Evolutionary conservation across 2,329 filamentous ascomycete species (phyloP).

Genomic region (Monilinia laxa): DNA sequence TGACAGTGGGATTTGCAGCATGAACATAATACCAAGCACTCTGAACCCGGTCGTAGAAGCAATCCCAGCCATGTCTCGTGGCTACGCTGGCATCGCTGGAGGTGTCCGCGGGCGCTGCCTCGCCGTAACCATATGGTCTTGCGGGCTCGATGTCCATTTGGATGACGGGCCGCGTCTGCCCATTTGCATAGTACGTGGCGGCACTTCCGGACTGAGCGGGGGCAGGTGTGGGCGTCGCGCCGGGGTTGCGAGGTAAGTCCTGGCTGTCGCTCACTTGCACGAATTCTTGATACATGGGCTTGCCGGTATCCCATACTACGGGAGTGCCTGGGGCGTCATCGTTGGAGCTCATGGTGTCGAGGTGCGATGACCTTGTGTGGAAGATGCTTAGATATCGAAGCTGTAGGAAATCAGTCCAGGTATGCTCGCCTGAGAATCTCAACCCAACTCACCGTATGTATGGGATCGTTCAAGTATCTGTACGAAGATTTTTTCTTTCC

Average conservation of each 20-base stretch:
- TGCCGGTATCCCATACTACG: not conserved
- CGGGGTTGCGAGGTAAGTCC: not conserved
- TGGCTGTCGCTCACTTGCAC: not conserved
- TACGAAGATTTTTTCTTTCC: too few relatives aligned
- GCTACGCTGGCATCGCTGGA: too few relatives aligned
- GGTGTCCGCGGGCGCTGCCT: too few relatives aligned
- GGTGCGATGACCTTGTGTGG: not conserved
- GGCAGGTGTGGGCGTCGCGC: not conserved
- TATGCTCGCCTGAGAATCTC: not conserved
- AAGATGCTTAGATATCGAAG: not conserved
- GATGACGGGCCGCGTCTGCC: too few relatives aligned
- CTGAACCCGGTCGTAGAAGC: not conserved
- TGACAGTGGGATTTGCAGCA: too few relatives aligned
- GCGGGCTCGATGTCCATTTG: too few relatives aligned
- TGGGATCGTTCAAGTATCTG: not conserved
- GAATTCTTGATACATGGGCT: not conserved
- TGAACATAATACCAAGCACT: not conserved
- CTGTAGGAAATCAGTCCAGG: not conserved
- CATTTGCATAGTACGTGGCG: too few relatives aligned
- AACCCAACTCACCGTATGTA: not conserved
- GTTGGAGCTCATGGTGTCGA: not conserved
- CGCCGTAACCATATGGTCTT: too few relatives aligned
- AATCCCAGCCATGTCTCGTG: not conserved
- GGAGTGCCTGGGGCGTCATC: not conserved
- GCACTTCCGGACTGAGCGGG: fast-evolving